Evolutionary conservation across 1,139 yeast genomes (phyloP).

Genomic region (Blastobotrys persicus): DNA sequence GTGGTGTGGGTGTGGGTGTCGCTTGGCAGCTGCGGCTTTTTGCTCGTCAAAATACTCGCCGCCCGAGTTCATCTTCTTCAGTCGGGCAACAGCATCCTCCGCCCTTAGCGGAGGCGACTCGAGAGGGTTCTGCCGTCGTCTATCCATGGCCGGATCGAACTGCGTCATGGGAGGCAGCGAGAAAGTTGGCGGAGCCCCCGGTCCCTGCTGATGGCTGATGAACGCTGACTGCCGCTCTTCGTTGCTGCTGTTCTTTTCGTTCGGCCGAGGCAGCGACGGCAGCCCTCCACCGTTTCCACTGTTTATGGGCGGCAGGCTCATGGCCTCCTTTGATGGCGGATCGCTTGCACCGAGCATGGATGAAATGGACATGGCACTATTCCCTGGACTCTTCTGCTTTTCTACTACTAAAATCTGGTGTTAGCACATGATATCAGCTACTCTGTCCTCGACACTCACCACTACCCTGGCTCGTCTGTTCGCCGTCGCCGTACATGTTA

Average conservation of each 20-base stretch:
- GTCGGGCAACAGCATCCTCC: constrained; percentile 36
- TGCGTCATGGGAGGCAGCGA: constrained; percentile 27
- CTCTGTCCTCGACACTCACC: too few species aligned
- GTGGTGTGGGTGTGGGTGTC: constrained; percentile 4
- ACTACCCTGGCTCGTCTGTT: not conserved
- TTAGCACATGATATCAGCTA: too few species aligned
- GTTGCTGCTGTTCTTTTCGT: not conserved
- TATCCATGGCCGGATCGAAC: constrained; percentile 25
- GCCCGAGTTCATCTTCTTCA: constrained; percentile 24
- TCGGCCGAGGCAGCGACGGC: not conserved
- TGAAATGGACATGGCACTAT: constrained; percentile 17
- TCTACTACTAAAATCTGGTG: not conserved
- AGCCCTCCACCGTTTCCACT: not conserved
- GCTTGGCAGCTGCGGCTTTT: constrained; percentile 14
- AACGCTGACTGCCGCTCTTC: constrained; percentile 11
- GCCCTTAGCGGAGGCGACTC: constrained; percentile 32
- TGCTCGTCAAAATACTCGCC: not conserved
- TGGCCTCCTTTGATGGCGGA: constrained; percentile 4
- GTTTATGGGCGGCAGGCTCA: constrained; percentile 3
- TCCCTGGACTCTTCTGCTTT: not conserved
- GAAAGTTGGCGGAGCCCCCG: constrained; percentile 11
- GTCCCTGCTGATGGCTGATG: not conserved
- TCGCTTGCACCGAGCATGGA: constrained; percentile 13
- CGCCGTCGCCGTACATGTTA: not conserved
- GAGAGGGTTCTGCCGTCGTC: constrained; percentile 23